Percentiles rank a stretch among this genome's conserved stretches.
Conservation (phyloP, 192 early-diverging fungal species). For the Spizellomyces sp. region DNA sequence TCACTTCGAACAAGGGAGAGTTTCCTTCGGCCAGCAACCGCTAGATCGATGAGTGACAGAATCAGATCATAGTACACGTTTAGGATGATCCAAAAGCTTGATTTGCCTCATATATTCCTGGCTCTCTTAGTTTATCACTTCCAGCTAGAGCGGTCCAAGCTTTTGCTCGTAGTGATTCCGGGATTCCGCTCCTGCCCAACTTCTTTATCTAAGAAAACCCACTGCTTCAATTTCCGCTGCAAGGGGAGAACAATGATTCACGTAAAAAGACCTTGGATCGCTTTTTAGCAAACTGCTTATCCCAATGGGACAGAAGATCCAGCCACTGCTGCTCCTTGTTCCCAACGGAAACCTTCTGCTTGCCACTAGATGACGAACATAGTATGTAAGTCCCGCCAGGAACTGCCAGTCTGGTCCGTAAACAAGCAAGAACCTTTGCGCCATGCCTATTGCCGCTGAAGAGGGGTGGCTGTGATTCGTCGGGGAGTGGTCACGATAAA, state of each 20-base stretch:
- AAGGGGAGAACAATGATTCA: constrained; percentile 8
- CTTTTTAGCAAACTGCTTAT: neutral
- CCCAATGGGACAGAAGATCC: constrained; percentile 20
- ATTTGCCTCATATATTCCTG: constrained; percentile 50
- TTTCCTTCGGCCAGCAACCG: neutral
- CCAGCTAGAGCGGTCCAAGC: constrained; percentile 71
- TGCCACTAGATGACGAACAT: neutral
- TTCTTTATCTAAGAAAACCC: constrained; percentile 63
- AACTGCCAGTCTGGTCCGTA: neutral
- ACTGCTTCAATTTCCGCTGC: neutral
- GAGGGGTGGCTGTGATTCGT: neutral
- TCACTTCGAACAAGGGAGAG: constrained; percentile 73
- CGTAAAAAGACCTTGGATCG: constrained; percentile 10
- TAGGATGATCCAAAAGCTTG: neutral
- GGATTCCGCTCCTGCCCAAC: constrained; percentile 69
- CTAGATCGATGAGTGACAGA: neutral
- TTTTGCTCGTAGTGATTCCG: constrained; percentile 66
- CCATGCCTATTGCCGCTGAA: too few relatives aligned
- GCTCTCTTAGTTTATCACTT: constrained; percentile 51
- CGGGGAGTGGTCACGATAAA: constrained; percentile 16
- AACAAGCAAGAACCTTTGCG: too few relatives aligned
- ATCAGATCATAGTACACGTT: neutral
- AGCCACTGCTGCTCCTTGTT: constrained; percentile 24
- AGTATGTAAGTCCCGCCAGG: neutral
- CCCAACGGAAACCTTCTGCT: neutral